A percentile compares a stretch with the other conserved stretches of the same genome.
phyloP scores from a whole-genome alignment of 176 grass and related monocot species.

The Oryza glumipatula region DNA sequence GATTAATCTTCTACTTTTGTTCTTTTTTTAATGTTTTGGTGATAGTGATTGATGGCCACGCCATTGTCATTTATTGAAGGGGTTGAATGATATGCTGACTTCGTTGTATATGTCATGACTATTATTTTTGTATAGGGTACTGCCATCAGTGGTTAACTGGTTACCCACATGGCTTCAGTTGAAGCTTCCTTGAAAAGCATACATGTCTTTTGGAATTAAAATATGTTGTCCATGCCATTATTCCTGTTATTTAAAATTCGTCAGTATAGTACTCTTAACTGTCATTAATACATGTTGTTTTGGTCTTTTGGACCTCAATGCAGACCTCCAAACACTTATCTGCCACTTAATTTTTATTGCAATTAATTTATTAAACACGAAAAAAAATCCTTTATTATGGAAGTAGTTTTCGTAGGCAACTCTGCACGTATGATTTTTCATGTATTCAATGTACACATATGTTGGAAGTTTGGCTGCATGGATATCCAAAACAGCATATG shows the following conservation, averaged over 20 bases:
- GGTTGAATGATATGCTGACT: conserved; percentile 14
- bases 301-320: not conserved
- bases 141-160: conserved; percentile 7
- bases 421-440: not conserved
- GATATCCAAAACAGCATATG: not conserved
- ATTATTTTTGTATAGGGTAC: not conserved
- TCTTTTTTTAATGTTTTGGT: conserved; percentile 23
- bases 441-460: not conserved
- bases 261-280: not conserved
- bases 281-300: not conserved
- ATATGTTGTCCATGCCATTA: not conserved
- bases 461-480: too few species aligned
- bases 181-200: conserved; percentile 31
- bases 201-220: conserved; percentile 12
- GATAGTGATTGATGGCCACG: conserved; percentile 5
- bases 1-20: not conserved
- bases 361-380: not conserved
- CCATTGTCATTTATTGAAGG: conserved; percentile 31
- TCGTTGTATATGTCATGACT: not conserved
- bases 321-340: not conserved
- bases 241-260: not conserved
- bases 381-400: not conserved
- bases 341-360: not conserved
- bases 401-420: not conserved
- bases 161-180: conserved; percentile 10